These are phyloP conservation scores for Fusarium citri DNA, from an alignment of 2,329 filamentous ascomycete genomes.

Conservation along the genomic window DNA sequence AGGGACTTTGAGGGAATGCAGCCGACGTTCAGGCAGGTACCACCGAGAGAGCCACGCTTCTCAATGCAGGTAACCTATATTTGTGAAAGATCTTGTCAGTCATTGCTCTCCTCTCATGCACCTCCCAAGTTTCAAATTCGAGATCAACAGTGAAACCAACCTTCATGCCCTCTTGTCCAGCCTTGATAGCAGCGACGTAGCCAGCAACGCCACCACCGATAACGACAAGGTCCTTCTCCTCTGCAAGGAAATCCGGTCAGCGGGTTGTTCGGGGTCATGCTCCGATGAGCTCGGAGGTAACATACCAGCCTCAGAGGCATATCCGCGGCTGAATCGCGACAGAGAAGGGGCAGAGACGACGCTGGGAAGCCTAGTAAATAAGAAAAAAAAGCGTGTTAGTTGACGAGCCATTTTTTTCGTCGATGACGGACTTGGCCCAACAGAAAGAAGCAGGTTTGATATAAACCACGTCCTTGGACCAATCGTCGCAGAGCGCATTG, in stretches of 20 bases:
- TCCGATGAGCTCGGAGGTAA: constrained; percentile 41
- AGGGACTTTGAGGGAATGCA: constrained; percentile 99
- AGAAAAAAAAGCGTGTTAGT: constrained; percentile 34
- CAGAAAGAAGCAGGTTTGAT: constrained; percentile 29
- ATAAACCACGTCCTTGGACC: constrained; percentile 20
- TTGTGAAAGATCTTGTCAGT: constrained; percentile 24
- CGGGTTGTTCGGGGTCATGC: constrained; percentile 21
- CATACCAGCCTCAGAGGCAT: constrained; percentile 69
- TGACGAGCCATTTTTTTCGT: constrained; percentile 40
- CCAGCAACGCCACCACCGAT: constrained; percentile 98
- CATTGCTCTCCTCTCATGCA: constrained; percentile 12
- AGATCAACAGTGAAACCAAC: constrained; percentile 57
- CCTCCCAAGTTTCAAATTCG: constrained; percentile 2
- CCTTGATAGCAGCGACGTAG: constrained; percentile 99
- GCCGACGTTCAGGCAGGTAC: constrained; percentile 98
- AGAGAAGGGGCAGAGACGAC: constrained; percentile 59
- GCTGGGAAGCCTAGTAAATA: constrained; percentile 58
- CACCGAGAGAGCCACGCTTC: constrained; percentile 94
- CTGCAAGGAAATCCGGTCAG: constrained; percentile 57
- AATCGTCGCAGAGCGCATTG: constrained; percentile 13
- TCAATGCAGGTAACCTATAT: constrained; percentile 93
- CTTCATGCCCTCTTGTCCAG: constrained; percentile 96
- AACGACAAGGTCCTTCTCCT: constrained; percentile 96
- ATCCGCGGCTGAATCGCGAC: constrained; percentile 67
- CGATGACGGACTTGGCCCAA: constrained; percentile 14